Conservation (phyloP, 176 grass and related monocot species). For the Hsuehochloa calcarea region DNA sequence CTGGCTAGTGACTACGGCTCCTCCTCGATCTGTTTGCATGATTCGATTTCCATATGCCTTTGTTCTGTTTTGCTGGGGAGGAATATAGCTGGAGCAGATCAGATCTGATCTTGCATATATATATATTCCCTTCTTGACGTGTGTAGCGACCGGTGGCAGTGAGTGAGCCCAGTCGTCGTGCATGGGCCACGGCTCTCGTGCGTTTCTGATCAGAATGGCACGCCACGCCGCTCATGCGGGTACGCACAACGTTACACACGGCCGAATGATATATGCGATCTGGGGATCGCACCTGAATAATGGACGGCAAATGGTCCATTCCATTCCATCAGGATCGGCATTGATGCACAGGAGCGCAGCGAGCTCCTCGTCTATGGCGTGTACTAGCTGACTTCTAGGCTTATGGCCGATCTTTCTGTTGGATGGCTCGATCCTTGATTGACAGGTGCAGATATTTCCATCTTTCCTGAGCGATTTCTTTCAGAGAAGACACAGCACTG, state of each 20-base stretch:
- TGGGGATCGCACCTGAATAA: neutral
- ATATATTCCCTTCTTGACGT: neutral
- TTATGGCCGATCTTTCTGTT: too few relatives aligned
- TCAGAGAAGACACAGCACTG: neutral
- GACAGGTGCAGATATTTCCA: neutral
- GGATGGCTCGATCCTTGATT: neutral
- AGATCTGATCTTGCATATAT: slow-evolving; percentile 6
- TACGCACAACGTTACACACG: neutral
- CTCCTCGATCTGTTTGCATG: neutral
- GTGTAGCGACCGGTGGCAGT: neutral
- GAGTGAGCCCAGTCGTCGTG: neutral
- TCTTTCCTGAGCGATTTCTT: neutral
- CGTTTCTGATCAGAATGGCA: neutral
- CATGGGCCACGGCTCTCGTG: neutral
- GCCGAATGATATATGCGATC: neutral
- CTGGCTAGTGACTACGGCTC: neutral
- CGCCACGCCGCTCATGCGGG: neutral
- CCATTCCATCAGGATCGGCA: neutral
- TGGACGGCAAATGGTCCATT: neutral
- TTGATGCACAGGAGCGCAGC: neutral
- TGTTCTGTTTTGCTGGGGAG: neutral
- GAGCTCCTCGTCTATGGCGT: neutral
- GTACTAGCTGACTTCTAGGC: neutral
- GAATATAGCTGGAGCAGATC: neutral
- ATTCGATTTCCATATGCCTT: neutral